Percentiles rank a stretch among this genome's conserved stretches.
These are phyloP conservation scores for Fraxinus dipetala DNA, from an alignment of 305 asterid species.

Conservation along the genomic window DNA sequence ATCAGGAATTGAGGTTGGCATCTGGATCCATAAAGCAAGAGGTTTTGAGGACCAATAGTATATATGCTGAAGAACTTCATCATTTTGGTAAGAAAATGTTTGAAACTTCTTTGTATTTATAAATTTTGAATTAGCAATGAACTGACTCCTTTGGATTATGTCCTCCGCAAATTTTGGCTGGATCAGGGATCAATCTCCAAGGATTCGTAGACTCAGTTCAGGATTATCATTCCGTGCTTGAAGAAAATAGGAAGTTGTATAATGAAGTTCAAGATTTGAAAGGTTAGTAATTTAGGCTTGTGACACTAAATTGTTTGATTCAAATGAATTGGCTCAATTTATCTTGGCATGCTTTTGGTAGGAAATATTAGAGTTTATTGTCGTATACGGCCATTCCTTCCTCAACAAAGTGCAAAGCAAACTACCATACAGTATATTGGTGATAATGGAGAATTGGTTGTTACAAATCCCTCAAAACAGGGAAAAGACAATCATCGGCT, in stretches of 20 bases:
- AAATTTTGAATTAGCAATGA: slow-evolving; percentile 15
- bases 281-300: slow-evolving; percentile 47
- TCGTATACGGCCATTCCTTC: slow-evolving; percentile 83
- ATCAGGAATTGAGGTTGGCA: slow-evolving; percentile 60
- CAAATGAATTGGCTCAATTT: slow-evolving; percentile 24
- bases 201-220: slow-evolving; percentile 74
- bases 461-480: slow-evolving; percentile 70
- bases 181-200: slow-evolving; percentile 65
- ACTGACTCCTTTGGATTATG: background rate
- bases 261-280: slow-evolving; percentile 96
- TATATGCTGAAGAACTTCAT: slow-evolving; percentile 59
- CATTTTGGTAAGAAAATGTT: slow-evolving; percentile 46
- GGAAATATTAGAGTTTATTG: slow-evolving; percentile 94
- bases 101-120: slow-evolving; percentile 8
- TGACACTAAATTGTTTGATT: slow-evolving; percentile 20
- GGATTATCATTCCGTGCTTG: slow-evolving; percentile 69
- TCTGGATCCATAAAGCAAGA: slow-evolving; percentile 74
- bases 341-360: slow-evolving; percentile 28
- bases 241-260: slow-evolving; percentile 80
- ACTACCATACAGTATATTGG: slow-evolving; percentile 82
- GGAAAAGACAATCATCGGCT: slow-evolving; percentile 83
- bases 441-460: slow-evolving; percentile 84
- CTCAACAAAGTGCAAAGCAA: slow-evolving; percentile 63
- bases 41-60: slow-evolving; percentile 49
- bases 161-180: background rate